Conservation (phyloP, 768 basidiomycete species). For the Tricholoma terreum region DNA sequence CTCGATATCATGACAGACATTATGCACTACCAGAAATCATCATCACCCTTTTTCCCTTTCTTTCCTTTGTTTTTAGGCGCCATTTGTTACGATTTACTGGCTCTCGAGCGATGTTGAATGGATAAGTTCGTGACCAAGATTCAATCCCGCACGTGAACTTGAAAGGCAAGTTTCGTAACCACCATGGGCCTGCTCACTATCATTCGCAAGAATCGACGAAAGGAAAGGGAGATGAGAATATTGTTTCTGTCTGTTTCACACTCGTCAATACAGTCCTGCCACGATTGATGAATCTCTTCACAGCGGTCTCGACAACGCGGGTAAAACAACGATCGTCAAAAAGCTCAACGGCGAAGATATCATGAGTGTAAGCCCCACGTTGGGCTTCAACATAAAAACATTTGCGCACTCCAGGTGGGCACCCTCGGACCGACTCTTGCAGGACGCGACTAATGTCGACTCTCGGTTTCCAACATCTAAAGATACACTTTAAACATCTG, state of each 20-base stretch:
- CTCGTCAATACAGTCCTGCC: conserved; percentile 3
- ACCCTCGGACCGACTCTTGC: conserved; percentile 27
- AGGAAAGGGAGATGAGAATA: conserved; percentile 95
- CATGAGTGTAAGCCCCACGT: conserved; percentile 81
- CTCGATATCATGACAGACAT: conserved; percentile 11
- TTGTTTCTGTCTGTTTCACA: conserved; percentile 66
- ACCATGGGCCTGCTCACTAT: conserved; percentile 93
- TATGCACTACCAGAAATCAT: conserved; percentile 74
- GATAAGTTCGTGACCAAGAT: not conserved
- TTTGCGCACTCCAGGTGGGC: conserved; percentile 84
- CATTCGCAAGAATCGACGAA: conserved; percentile 92
- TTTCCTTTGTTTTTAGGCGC: conserved; percentile 75
- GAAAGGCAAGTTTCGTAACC: too few species aligned
- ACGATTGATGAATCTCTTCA: conserved; percentile 8
- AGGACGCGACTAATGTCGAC: conserved; percentile 19
- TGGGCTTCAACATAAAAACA: conserved; percentile 99
- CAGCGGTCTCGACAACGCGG: conserved; percentile 97
- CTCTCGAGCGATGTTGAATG: not conserved
- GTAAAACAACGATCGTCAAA: conserved; percentile 97
- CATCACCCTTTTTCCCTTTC: conserved; percentile 79
- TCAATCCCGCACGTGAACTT: conserved; percentile 1
- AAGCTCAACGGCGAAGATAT: conserved; percentile 93
- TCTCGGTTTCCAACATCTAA: conserved; percentile 11
- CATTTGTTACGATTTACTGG: conserved; percentile 31
- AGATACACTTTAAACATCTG: conserved; percentile 82